These are phyloP conservation scores for Anaeromyces robustus DNA, from an alignment of 192 early-diverging fungal genomes.

Conservation along the genomic window DNA sequence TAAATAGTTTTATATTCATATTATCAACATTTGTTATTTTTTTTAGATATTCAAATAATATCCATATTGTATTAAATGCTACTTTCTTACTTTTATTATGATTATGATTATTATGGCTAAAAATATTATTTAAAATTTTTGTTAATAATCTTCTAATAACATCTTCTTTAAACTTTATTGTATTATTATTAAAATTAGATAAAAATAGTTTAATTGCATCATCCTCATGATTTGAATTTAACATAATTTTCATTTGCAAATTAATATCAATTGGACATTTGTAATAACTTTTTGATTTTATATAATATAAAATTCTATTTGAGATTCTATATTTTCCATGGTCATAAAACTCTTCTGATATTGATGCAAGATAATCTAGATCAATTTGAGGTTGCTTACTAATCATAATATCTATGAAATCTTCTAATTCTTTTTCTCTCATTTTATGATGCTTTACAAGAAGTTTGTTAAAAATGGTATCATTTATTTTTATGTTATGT, in stretches of 20 bases:
- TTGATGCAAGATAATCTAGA: not conserved
- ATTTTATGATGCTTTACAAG: not conserved
- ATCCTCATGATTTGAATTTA: not conserved
- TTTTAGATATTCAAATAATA: not conserved
- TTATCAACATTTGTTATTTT: not conserved
- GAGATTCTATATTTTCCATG: not conserved
- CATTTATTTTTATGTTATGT: not conserved
- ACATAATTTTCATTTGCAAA: not conserved
- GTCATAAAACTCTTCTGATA: not conserved
- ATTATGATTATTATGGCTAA: too few species aligned
- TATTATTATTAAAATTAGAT: not conserved
- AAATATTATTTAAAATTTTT: too few species aligned
- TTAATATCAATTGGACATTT: not conserved
- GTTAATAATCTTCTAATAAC: too few species aligned
- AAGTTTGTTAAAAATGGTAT: not conserved
- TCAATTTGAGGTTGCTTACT: not conserved
- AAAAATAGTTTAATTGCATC: not conserved
- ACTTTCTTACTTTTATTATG: not conserved
- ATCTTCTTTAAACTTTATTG: too few species aligned
- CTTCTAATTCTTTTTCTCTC: not conserved
- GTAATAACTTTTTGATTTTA: not conserved
- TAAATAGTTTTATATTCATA: not conserved
- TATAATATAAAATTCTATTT: not conserved
- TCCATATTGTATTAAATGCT: not conserved
- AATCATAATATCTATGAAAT: not conserved